Base-by-base conservation (phyloP, 179 eudicot genomes). In the Silene coronaria region DNA sequence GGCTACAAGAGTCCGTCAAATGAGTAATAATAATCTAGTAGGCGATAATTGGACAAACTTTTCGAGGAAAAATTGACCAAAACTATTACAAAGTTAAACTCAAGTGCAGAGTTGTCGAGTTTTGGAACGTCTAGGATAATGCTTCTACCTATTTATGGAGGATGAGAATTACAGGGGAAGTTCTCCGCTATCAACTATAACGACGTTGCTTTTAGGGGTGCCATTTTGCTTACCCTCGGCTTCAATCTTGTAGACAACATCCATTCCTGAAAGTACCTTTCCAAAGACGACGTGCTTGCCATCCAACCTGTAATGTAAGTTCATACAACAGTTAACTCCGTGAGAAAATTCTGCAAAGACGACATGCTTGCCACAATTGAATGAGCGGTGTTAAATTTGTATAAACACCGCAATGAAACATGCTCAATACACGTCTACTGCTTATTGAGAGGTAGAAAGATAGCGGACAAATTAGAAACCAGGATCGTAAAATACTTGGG, bases 241-340 rank as follows among this genome's bases (percentile, higher is more conserved):
- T 87, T 95, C 97, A 21, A 95, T 74, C 86, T 89, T 92, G 86
- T 92, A 95, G 67, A 92, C 93, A 17, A 95, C 96, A 74, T 92
- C 99, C 97, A 95, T 95, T 76, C 99, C 97, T 3, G 95, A 89
- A 23, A 95, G 75, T 34, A 95, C 99, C 85, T 95, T 95, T 23
- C 99, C 97, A 66, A 95, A 95, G 10, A 95, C 99, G 0, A 95
- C 99, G 72, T 95, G 97, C 65, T 82, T 85, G 16, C 97, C 97
- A 80, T 95, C 99, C 89, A 95, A 91, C 99, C 99, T 95, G 89
- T 30, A 28, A 17, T 16, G 88, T 30, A 28, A 17, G 17, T 63
- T 53, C 9, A 53, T 30, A 53, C 63, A 19, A 30, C 4, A 28
- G 51, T 76, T 71, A 66, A 66, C 46, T 30, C 58, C 10, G 13